Evolutionary conservation across 2,329 filamentous ascomycete genomes (phyloP).

Genomic region (Sphaerulina vaccinii): DNA sequence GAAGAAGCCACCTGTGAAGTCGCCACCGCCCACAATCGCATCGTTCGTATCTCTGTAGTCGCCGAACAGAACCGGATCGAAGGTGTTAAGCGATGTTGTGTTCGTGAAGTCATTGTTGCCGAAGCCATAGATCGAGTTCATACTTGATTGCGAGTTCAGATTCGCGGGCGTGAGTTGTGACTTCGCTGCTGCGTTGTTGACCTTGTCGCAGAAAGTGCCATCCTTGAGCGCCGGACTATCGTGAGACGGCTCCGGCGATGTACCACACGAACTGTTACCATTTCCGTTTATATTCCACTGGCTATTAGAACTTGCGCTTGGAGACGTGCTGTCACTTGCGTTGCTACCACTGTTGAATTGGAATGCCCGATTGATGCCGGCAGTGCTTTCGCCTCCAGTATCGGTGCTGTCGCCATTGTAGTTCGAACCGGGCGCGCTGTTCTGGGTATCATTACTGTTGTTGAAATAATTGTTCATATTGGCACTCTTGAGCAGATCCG

Average conservation of each 20-base stretch:
- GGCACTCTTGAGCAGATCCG: conserved; percentile 51
- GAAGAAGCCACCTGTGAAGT: conserved; percentile 76
- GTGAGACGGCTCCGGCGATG: conserved; percentile 72
- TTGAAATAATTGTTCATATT: conserved; percentile 36
- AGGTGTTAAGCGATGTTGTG: conserved; percentile 59
- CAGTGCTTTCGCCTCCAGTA: conserved; percentile 45
- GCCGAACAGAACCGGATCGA: conserved; percentile 88
- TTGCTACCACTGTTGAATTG: conserved; percentile 50
- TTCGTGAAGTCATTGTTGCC: conserved; percentile 28
- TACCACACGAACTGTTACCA: conserved; percentile 67
- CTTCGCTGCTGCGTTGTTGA: conserved; percentile 38
- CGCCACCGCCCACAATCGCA: conserved; percentile 67
- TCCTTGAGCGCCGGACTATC: conserved; percentile 66
- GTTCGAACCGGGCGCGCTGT: conserved; percentile 1
- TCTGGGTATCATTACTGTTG: conserved; percentile 6
- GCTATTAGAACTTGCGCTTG: conserved; percentile 52
- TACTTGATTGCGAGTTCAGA: conserved; percentile 20
- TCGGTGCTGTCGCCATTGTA: conserved; percentile 27
- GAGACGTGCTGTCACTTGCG: conserved; percentile 51
- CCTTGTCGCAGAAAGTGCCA: conserved; percentile 54
- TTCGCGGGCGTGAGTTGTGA: conserved; percentile 17
- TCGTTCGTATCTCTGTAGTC: conserved; percentile 90
- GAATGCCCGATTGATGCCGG: conserved; percentile 48
- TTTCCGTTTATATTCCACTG: conserved; percentile 55
- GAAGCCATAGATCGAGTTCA: conserved; percentile 23